Evolutionary conservation across 805 yeast genomes (phyloP).

Genomic region (Metschnikowia lachancei): DNA sequence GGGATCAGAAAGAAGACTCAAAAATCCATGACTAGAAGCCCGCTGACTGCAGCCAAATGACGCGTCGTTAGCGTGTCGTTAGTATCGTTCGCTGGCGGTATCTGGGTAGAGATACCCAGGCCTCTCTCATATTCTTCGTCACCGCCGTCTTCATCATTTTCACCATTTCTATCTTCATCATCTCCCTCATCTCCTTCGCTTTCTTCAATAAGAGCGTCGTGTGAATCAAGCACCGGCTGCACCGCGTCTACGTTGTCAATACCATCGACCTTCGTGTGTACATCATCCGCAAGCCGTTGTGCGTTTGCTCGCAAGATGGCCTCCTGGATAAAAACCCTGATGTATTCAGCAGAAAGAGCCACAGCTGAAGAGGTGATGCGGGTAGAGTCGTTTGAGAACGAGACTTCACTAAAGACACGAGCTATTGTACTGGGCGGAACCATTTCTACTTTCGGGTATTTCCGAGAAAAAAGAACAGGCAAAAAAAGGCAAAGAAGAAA

Average conservation of each 20-base stretch:
- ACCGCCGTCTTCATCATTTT: no score
- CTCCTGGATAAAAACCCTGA: constrained; percentile 55
- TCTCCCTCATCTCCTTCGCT: constrained; percentile 20
- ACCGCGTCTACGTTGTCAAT: constrained; percentile 28
- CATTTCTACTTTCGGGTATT: background rate
- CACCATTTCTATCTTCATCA: no score
- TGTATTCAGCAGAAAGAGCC: constrained; percentile 51
- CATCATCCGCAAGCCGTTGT: constrained; percentile 37
- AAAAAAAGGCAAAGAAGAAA: no score
- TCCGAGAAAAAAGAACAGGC: no score
- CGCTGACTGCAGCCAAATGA: constrained; percentile 55
- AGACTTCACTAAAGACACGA: constrained; percentile 48
- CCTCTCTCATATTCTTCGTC: constrained; percentile 6
- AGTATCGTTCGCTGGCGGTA: constrained; percentile 14
- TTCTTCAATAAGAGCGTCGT: constrained; percentile 13
- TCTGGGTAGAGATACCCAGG: constrained; percentile 18
- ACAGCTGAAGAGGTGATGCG: constrained; percentile 49
- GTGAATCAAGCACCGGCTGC: constrained; percentile 8
- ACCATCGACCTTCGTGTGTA: constrained; percentile 29
- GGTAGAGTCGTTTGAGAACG: constrained; percentile 47
- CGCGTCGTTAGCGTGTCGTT: constrained; percentile 48
- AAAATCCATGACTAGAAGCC: constrained; percentile 56
- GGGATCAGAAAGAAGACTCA: no score
- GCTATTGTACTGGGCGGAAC: constrained; percentile 41
- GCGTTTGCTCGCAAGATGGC: constrained; percentile 59